A percentile compares a stretch with the other conserved stretches of the same genome.
Evolutionary conservation across 2,329 filamentous ascomycete genomes (phyloP).

Genomic region (Anthostomella pinea): DNA sequence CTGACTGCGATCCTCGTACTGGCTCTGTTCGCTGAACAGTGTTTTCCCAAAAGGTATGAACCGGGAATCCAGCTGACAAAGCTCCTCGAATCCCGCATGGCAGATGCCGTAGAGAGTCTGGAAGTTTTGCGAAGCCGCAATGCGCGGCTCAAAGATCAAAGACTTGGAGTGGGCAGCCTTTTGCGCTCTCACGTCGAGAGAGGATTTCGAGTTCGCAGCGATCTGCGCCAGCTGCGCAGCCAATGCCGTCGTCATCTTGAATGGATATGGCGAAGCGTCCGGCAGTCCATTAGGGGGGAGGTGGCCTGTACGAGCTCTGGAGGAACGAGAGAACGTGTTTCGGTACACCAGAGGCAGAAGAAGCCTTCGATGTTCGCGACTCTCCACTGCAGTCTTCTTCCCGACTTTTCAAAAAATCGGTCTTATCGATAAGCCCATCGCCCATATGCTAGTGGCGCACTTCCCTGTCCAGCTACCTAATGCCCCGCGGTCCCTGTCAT

Average conservation of each 20-base stretch:
- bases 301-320: too few relatives aligned
- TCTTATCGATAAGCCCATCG: too few relatives aligned
- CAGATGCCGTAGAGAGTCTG: slow-evolving; percentile 86
- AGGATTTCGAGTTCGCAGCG: slow-evolving; percentile 82
- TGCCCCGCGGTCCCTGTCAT: too few relatives aligned
- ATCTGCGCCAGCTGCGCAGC: slow-evolving; percentile 93
- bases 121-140: slow-evolving; percentile 85
- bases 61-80: slow-evolving; percentile 80
- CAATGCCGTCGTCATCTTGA: slow-evolving; percentile 75
- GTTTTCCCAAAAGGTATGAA: slow-evolving; percentile 73
- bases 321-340: too few relatives aligned
- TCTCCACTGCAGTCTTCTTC: slow-evolving; percentile 19
- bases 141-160: slow-evolving; percentile 82
- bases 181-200: slow-evolving; percentile 90
- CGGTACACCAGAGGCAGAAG: too few relatives aligned
- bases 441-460: too few relatives aligned
- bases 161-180: slow-evolving; percentile 91
- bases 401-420: too few relatives aligned
- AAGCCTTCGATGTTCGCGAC: too few relatives aligned
- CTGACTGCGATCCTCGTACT: slow-evolving; percentile 79
- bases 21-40: slow-evolving; percentile 93
- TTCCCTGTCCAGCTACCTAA: too few relatives aligned
- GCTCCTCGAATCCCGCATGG: slow-evolving; percentile 82
- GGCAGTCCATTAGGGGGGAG: not conserved
- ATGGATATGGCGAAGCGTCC: slow-evolving; percentile 1